Evolutionary conservation across 371 early-diverging fungal genomes (phyloP).

Genomic region (Capillidium heterosporum): DNA sequence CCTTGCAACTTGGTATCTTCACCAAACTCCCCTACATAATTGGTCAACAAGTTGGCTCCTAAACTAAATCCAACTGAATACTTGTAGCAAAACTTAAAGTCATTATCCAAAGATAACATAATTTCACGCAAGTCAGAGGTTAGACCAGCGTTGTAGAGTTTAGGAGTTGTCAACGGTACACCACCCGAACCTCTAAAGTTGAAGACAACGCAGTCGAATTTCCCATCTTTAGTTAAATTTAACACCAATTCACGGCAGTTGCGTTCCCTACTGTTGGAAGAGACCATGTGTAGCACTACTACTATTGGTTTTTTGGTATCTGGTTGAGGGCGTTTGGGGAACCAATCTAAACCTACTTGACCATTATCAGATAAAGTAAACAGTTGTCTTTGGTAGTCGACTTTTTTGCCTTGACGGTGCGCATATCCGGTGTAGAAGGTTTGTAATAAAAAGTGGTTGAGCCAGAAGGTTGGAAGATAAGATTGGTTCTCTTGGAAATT

Average conservation of each 20-base stretch:
- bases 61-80: slow-evolving; percentile 74
- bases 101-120: no score
- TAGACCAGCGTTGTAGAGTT: slow-evolving; percentile 65
- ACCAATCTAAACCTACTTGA: slow-evolving; percentile 74
- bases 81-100: slow-evolving; percentile 22
- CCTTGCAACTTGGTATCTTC: slow-evolving; percentile 51
- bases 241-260: slow-evolving; percentile 17
- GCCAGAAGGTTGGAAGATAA: no score
- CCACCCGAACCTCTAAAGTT: slow-evolving; percentile 82
- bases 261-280: slow-evolving; percentile 36
- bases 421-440: no score
- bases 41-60: slow-evolving; percentile 79
- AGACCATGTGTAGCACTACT: slow-evolving; percentile 71
- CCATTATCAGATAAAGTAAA: slow-evolving; percentile 49
- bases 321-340: slow-evolving; percentile 29
- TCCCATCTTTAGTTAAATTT: background rate
- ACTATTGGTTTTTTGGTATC: slow-evolving; percentile 12
- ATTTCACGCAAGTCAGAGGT: slow-evolving; percentile 48
- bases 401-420: no score
- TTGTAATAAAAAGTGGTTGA: no score
- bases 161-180: slow-evolving; percentile 48
- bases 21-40: slow-evolving; percentile 78
- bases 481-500: no score
- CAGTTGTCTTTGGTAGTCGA: slow-evolving; percentile 27
- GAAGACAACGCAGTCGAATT: slow-evolving; percentile 59